Base-by-base conservation (phyloP, 495 filamentous ascomycete species). In the Pseudotulostoma volvatum region DNA sequence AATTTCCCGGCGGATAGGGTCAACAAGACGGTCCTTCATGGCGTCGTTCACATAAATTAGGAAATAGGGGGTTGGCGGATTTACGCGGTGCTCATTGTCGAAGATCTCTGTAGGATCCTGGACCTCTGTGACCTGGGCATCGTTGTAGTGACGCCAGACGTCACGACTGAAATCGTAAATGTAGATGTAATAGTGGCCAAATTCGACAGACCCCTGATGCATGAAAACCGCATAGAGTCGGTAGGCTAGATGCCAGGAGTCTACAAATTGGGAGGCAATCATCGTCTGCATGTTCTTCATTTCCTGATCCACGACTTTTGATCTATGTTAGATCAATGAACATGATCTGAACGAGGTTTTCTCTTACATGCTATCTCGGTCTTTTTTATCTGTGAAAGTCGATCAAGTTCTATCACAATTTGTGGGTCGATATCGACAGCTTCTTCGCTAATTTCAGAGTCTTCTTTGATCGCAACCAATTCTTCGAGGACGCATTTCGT, bases 161-260 rank as follows among this genome's bases (percentile, higher is more conserved):
- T 78, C 64, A 25, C 70, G 66, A 38, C 74, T 65, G 54, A 92
- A 93, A 55, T 96, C 90, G 51, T 75, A 79, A 47, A 97, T 93
- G 67, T 86, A 95, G 41, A 95, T 85, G 74, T 83, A 99, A 62
- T 95, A 99, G 55, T 97, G 90, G 1, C 90, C 90, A 36, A 79
- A 81, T 13, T 56, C 61, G 1, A 67, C 72, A 30, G 63, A 68
- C 5, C 73, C 92, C 3, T 77, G 72, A 51, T 99, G 92, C 36
- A 94, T 83, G 54, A 96, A 88, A 15, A 95, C 80, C 0, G 90
- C 82, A 40, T 92, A 83, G 9, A 99, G 73, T n/a, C 70, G 74
- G 54, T 95, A 99, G 2, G 74, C 67, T 16, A 82, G 54, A 16
- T 73, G 53, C 20, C 61, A 64, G 33, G 36, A 60, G 39, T 67